Conservation (phyloP, 139 green algal genomes). For the Volvox africanus region DNA sequence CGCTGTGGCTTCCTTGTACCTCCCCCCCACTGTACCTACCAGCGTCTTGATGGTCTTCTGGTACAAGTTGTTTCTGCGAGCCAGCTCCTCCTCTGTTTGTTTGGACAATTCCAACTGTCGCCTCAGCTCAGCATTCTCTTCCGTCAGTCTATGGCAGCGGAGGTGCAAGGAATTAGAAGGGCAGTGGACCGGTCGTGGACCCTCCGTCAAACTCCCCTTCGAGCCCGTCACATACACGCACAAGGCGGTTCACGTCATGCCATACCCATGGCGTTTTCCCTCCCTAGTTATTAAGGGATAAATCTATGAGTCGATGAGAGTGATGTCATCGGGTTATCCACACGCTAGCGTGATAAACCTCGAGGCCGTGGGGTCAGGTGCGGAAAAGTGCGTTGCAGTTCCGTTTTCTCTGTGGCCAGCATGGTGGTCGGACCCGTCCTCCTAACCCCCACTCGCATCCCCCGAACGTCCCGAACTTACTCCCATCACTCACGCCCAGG, state of each 20-base stretch:
- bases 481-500: no score
- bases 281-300: neutral
- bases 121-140: slow-evolving; percentile 73
- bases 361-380: no score
- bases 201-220: no score
- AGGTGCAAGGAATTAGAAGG: neutral
- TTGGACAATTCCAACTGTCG: slow-evolving; percentile 69
- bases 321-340: no score
- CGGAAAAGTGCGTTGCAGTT: no score
- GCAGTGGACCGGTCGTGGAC: neutral
- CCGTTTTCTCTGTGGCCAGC: no score
- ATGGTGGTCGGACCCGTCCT: no score
- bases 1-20: no score
- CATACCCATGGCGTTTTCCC: neutral
- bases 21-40: slow-evolving; percentile 12
- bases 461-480: no score
- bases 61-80: slow-evolving; percentile 70
- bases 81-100: slow-evolving; percentile 81
- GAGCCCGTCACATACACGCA: no score
- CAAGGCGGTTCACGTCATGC: neutral
- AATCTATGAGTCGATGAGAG: no score
- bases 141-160: slow-evolving; percentile 44
- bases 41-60: slow-evolving; percentile 68
- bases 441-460: no score
- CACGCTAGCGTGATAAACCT: neutral